Evolutionary conservation across 441 rosid species (phyloP).

Genomic region (Brassica balearica): DNA sequence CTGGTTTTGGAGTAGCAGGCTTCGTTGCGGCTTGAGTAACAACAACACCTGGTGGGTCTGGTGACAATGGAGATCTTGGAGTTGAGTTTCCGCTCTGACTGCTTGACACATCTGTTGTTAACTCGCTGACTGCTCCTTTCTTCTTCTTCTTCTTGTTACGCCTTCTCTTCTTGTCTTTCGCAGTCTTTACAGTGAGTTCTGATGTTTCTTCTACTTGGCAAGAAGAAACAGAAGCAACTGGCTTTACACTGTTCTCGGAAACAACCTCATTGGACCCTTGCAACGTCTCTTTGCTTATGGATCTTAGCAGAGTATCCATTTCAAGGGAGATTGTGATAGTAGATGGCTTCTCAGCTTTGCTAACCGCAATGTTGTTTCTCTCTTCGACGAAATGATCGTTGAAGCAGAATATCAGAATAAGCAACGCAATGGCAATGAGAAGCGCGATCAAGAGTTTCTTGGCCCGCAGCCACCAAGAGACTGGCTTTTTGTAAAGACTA

Average conservation of each 20-base stretch:
- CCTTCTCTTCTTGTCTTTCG: conserved; percentile 73
- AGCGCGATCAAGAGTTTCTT: conserved; percentile 59
- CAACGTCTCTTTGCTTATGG: conserved; percentile 50
- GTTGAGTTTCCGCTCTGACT: conserved; percentile 96
- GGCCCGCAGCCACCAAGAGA: conserved; percentile 53
- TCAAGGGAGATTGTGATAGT: conserved; percentile 49
- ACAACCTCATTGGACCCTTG: conserved; percentile 32
- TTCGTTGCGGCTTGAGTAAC: conserved; percentile 24
- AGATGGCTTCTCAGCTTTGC: conserved; percentile 49
- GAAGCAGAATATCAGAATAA: conserved; percentile 58
- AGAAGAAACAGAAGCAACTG: conserved; percentile 12
- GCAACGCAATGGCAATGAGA: conserved; percentile 53
- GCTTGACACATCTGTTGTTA: conserved; percentile 71
- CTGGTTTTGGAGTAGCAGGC: conserved; percentile 38
- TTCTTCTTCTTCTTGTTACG: conserved; percentile 78
- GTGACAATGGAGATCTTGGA: conserved; percentile 89
- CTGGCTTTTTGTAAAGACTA: conserved; percentile 64
- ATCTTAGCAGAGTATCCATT: conserved; percentile 52
- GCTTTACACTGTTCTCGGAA: conserved; percentile 41
- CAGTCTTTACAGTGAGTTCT: conserved; percentile 59
- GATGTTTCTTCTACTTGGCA: conserved; percentile 36
- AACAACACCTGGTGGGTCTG: conserved; percentile 35
- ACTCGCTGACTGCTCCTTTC: conserved; percentile 31
- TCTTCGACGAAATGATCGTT: conserved; percentile 45
- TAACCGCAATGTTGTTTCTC: conserved; percentile 16